Conservation (phyloP, 805 yeast species). For the Clavispora asparagi region DNA sequence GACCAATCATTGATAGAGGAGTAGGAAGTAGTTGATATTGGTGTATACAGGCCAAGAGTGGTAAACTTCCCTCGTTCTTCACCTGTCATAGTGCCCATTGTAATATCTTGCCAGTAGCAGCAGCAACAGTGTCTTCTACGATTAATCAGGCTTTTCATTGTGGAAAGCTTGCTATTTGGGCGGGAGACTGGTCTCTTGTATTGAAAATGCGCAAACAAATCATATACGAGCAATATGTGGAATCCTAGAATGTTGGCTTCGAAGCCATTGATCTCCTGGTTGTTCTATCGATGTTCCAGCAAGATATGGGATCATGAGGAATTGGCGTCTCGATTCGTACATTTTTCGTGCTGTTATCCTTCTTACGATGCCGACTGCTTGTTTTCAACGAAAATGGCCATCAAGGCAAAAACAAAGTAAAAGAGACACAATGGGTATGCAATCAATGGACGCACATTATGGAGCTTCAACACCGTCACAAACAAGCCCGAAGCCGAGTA, state of each 20-base stretch:
- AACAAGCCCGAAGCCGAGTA: slow-evolving; percentile 90
- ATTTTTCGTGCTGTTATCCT: too few relatives aligned
- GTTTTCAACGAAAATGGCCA: slow-evolving; percentile 78
- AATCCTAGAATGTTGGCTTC: background rate
- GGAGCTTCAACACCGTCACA: slow-evolving; percentile 74
- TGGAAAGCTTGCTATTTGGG: too few relatives aligned
- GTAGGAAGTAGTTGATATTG: background rate
- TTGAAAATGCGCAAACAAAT: background rate
- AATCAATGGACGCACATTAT: slow-evolving; percentile 80
- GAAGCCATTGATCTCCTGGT: too few relatives aligned
- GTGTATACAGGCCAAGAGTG: background rate
- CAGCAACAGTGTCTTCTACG: too few relatives aligned
- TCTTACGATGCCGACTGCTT: slow-evolving; percentile 2
- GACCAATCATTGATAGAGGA: background rate
- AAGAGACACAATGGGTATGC: slow-evolving; percentile 92
- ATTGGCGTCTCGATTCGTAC: too few relatives aligned
- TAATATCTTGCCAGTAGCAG: too few relatives aligned
- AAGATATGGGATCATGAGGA: too few relatives aligned
- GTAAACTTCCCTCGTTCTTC: background rate
- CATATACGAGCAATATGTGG: background rate
- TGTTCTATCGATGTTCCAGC: too few relatives aligned
- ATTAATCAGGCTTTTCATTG: too few relatives aligned
- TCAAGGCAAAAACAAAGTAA: slow-evolving; percentile 89
- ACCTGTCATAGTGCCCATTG: too few relatives aligned
- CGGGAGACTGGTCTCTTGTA: background rate